phyloP scores from a whole-genome alignment of 805 yeast species.

The Candida koratica region DNA sequence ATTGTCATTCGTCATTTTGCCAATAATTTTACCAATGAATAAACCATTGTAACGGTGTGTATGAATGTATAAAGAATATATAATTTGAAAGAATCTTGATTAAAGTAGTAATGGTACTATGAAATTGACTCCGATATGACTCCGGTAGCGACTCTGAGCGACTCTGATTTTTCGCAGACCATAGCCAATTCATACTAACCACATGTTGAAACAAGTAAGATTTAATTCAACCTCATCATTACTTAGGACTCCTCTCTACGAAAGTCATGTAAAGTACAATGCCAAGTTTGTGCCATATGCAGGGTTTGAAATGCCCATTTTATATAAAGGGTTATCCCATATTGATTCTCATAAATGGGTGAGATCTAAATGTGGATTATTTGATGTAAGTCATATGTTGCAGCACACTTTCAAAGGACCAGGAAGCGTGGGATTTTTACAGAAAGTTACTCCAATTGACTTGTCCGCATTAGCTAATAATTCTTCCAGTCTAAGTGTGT shows the following conservation, averaged over 20 bases:
- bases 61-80: not conserved
- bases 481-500: conserved; percentile 70
- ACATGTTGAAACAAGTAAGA: conserved; percentile 17
- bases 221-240: conserved; percentile 24
- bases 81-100: no score
- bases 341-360: conserved; percentile 96
- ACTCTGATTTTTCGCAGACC: conserved; percentile 1
- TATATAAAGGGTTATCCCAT: conserved; percentile 81
- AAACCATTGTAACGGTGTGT: not conserved
- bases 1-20: conserved; percentile 5
- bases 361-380: conserved; percentile 78
- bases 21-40: conserved; percentile 5
- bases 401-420: conserved; percentile 79
- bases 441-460: conserved; percentile 87
- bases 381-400: conserved; percentile 96
- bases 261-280: conserved; percentile 69
- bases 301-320: conserved; percentile 93
- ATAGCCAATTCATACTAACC: not conserved
- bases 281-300: conserved; percentile 96
- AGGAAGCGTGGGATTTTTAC: conserved; percentile 62
- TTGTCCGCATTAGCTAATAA: conserved; percentile 52
- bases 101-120: no score
- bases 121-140: conserved; percentile 1
- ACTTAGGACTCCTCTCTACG: conserved; percentile 75
- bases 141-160: conserved; percentile 7